Evolutionary conservation across 2,329 filamentous ascomycete species (phyloP), one percentile per base, ranked within the genome.

Genomic region (Penicillium decumbens): DNA sequence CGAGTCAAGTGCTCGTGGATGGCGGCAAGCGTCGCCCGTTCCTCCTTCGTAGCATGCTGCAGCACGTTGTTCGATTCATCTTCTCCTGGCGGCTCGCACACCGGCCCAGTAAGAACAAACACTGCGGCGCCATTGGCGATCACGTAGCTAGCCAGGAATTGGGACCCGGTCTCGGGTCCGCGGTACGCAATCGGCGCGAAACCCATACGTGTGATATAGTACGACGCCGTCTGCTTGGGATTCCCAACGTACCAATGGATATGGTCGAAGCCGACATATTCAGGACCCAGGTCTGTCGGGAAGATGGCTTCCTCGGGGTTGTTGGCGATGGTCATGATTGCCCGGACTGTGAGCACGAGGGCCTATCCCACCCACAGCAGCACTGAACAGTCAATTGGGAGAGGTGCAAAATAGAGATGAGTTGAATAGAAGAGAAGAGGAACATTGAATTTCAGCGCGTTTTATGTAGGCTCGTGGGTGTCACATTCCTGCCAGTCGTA

Each of bases 171-270:
- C 72, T 95, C 90, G 8, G 95, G 83, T 6, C 89, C 90, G 40
- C 80, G 80, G 72, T 95, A 95, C 53, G 89, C 90, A 50, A 95
- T 74, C 18, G 80, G 80, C 59, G 79, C 77, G 75, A 95, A 95
- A 46, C 88, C 89, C 74, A 95, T 88, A 55, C 89, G 85, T 15
- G 80, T 83, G 57, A 84, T 84, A 74, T 95, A 95, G 73, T 88
- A 95, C 8, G 86, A 81, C 20, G 90, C 89, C 4, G 89, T 88
- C 75, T 95, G 89, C 72, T 95, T 95, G 56, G 90, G 89, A 67
- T 95, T 95, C 65, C 89, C 89, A 29, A 95, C 90, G 76, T 88
- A 95, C 89, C 89, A 95, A 52, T 87, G 89, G 50, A 95, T 80
- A 68, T 95, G 88, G 71, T 95, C 88, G 69, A 95, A 95, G 63